A percentile compares a stretch with the other conserved stretches of the same genome.
These are phyloP conservation scores for Hymenoscyphus infarciens DNA, from an alignment of 2,329 filamentous ascomycete species.

Conservation along the genomic window DNA sequence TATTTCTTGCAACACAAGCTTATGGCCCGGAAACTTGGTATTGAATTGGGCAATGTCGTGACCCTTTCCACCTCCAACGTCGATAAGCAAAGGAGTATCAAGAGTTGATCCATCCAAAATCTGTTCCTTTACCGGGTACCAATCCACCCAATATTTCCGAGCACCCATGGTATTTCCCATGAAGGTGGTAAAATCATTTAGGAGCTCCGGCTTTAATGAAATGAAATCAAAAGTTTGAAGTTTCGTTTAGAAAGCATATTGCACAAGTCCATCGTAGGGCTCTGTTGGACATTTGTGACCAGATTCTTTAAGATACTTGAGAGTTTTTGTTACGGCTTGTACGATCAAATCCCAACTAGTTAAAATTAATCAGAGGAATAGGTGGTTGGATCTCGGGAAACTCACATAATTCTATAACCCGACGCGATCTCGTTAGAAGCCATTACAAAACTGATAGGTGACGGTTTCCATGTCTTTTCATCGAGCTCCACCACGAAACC, in stretches of 20 bases:
- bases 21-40: conserved; percentile 5
- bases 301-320: conserved; percentile 13
- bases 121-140: conserved; percentile 12
- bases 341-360: conserved; percentile 3
- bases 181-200: conserved; percentile 13
- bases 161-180: conserved; percentile 14
- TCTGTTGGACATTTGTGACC: conserved; percentile 11
- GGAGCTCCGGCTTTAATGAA: conserved; percentile 7
- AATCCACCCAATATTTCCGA: conserved; percentile 11
- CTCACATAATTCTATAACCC: conserved; percentile 12
- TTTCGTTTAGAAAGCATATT: conserved; percentile 15
- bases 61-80: conserved; percentile 17
- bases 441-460: conserved; percentile 4
- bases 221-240: conserved; percentile 11
- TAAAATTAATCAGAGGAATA: not conserved
- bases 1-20: conserved; percentile 25
- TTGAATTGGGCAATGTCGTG: conserved; percentile 17
- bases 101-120: conserved; percentile 9
- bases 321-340: conserved; percentile 3
- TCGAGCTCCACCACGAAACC: conserved; percentile 10
- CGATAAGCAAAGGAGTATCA: conserved; percentile 12
- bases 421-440: conserved; percentile 5
- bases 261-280: conserved; percentile 11
- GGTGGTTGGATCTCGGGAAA: not conserved
- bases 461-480: conserved; percentile 11